phyloP scores from a whole-genome alignment of 768 basidiomycete genomes.

The Rhodocollybia butyracea region DNA sequence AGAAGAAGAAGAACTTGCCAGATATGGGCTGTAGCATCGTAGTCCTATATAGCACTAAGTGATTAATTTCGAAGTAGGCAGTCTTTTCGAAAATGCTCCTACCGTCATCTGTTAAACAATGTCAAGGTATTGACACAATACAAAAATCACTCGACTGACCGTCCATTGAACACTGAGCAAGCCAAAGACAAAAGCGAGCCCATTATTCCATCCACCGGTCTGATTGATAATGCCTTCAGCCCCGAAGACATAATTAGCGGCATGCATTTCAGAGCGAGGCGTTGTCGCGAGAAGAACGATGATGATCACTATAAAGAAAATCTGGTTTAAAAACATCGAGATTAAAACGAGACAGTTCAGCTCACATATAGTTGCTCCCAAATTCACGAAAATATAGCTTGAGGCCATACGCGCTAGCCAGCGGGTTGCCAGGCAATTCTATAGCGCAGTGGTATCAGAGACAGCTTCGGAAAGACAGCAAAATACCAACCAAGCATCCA shows the following conservation, averaged over 20 bases:
- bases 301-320: constrained; percentile 61
- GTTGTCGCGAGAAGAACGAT: constrained; percentile 82
- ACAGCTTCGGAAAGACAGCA: too few species aligned
- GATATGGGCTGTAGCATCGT: too few species aligned
- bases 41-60: too few species aligned
- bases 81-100: too few species aligned
- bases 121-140: too few species aligned
- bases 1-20: constrained; percentile 68
- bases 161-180: too few species aligned
- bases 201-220: too few species aligned
- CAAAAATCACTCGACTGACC: too few species aligned
- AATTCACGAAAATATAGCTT: constrained; percentile 83
- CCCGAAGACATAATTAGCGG: too few species aligned
- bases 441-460: neutral
- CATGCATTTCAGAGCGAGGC: constrained; percentile 71
- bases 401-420: constrained; percentile 74
- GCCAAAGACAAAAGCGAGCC: too few species aligned
- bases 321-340: neutral
- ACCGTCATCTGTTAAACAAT: too few species aligned
- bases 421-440: constrained; percentile 74
- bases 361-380: constrained; percentile 70
- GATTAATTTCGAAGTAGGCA: constrained; percentile 64
- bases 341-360: constrained; percentile 7
- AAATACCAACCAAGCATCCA: constrained; percentile 54
- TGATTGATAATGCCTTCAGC: too few species aligned